Evolutionary conservation across 2,329 filamentous ascomycete genomes (phyloP).

Genomic region (Tolypocladium tropicale): DNA sequence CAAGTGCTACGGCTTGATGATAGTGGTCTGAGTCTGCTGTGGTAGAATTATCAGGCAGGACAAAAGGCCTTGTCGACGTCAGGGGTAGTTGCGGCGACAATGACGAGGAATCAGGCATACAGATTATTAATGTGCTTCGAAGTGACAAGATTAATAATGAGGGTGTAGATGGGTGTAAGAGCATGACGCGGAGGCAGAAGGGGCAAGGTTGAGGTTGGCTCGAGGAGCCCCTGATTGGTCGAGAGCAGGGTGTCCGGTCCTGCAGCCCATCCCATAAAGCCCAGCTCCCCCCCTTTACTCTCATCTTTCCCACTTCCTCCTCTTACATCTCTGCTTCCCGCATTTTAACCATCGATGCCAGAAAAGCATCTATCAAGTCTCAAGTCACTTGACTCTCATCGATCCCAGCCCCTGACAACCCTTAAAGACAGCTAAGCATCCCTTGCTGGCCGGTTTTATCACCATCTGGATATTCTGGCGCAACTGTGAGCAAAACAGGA

Average conservation of each 20-base stretch:
- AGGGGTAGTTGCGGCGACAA: background rate
- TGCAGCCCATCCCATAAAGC: slow-evolving; percentile 1
- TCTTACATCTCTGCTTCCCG: background rate
- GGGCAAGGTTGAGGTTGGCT: background rate
- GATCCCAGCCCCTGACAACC: background rate
- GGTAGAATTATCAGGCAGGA: background rate
- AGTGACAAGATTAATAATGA: background rate
- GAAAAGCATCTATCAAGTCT: background rate
- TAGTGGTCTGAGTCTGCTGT: background rate
- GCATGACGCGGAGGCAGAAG: background rate
- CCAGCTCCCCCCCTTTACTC: background rate
- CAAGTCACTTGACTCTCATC: background rate
- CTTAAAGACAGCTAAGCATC: background rate
- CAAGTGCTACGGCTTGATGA: background rate
- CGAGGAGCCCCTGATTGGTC: background rate
- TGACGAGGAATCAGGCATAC: background rate
- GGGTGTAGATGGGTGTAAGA: background rate
- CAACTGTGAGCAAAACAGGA: background rate
- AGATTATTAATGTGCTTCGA: background rate
- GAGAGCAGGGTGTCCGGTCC: background rate
- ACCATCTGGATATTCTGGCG: background rate
- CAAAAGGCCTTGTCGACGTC: background rate
- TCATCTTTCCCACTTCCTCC: background rate
- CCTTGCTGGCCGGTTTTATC: background rate
- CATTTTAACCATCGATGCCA: background rate